Evolutionary conservation across 1,284 basidiomycete genomes (phyloP), one percentile per base, ranked within the genome.

Genomic region (Ceratobasidium sp.): DNA sequence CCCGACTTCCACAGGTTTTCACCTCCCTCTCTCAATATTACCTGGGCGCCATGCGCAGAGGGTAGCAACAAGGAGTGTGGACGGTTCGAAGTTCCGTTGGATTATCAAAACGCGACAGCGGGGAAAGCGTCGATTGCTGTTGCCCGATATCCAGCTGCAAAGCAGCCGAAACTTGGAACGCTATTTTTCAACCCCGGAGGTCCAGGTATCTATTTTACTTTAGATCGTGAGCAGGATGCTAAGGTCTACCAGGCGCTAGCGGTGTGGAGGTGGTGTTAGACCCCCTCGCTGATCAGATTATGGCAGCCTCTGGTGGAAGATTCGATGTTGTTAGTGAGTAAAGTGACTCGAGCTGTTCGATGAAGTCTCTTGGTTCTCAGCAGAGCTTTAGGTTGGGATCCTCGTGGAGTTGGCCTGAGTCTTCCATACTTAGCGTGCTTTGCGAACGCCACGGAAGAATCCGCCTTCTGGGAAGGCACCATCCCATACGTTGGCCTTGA

Each of bases 161-260:
- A 30, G n/a, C 41, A 44, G 41, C 68, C 77, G 6, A 52, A 62
- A 14, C 59, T 67, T 30, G 78, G 78, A 4, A 77, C 73, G 6
- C 30, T 78, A 20, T 78, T 78, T 52, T 20, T 78, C 23, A 78
- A 78, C 48, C 78, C 78, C 2, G 78, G 77, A 57, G 77, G 57
- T 6, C 59, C 60, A 52, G 57, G 70, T 60, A 7, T 38, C 67
- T 33, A 20, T 35, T 12, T 16, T 62, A 14, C 16, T 50, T 18
- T 18, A 18, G 5, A 18, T 16, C 16, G 18, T 50, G 14, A 18
- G n/a, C 16, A 50, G 20, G 48, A 6, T 12, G 48, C 48, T 50
- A 18, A 50, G 18, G 8, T 55, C 5, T 55, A 23, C 7, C n/a
- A 55, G 65, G 65, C 14, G 27, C 20, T 2, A 48, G 65, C 46